A percentile compares a stretch with the other conserved stretches of the same genome.
These are phyloP conservation scores for Ogataea nonfermentans DNA, from an alignment of 805 yeast species.

Conservation along the genomic window DNA sequence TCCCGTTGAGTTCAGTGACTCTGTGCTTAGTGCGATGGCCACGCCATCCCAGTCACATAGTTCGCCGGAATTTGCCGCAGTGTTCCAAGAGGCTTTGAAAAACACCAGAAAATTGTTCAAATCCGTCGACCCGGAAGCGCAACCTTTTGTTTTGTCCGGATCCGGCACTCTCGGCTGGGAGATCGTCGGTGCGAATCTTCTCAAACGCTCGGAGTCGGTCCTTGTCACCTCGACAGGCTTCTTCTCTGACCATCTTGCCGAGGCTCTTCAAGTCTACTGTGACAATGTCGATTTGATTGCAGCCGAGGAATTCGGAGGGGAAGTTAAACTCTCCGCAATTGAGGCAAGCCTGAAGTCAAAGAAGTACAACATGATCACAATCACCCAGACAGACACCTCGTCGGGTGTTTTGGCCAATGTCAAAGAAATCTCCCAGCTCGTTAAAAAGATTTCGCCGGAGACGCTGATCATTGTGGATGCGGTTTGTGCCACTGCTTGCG, in stretches of 20 bases:
- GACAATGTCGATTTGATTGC: constrained; percentile 71
- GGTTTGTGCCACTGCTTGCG: constrained; percentile 92
- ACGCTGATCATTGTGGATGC: constrained; percentile 87
- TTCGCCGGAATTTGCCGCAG: constrained; percentile 73
- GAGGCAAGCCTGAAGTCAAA: constrained; percentile 33
- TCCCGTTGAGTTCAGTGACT: constrained; percentile 58
- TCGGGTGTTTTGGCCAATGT: constrained; percentile 88
- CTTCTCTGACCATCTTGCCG: constrained; percentile 81
- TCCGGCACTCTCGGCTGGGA: constrained; percentile 98
- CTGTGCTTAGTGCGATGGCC: constrained; percentile 75
- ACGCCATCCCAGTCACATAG: constrained; percentile 90
- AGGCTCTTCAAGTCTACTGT: constrained; percentile 68
- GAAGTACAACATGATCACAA: constrained; percentile 64
- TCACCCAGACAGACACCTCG: constrained; percentile 96
- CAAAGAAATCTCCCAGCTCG: constrained; percentile 56
- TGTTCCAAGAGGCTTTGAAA: constrained; percentile 66
- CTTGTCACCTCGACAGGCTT: constrained; percentile 88
- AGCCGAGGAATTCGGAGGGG: constrained; percentile 67
- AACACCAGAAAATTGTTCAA: constrained; percentile 74
- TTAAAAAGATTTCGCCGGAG: constrained; percentile 67
- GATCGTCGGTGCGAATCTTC: constrained; percentile 73
- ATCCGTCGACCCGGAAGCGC: constrained; percentile 63
- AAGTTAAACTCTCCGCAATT: constrained; percentile 55
- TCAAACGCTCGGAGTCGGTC: constrained; percentile 64
- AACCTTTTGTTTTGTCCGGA: constrained; percentile 80